A percentile compares a stretch with the other conserved stretches of the same genome.
Evolutionary conservation across 129 eudicot species (phyloP).

Genomic region (Oenanthe sinensis): DNA sequence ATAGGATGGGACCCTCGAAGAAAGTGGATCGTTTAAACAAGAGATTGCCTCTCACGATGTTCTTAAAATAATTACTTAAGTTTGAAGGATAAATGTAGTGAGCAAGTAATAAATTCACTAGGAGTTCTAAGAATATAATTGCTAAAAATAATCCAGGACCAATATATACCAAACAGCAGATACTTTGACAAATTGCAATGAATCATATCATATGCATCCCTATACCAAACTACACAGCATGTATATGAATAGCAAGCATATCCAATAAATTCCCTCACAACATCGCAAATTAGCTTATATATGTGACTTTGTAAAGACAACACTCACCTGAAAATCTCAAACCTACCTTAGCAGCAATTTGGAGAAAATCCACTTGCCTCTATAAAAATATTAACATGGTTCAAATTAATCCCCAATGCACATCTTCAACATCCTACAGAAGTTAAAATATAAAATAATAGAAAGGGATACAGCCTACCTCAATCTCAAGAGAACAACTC

Average conservation of each 20-base stretch:
- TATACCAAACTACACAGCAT: too few species aligned
- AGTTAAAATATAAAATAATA: slow-evolving; percentile 26
- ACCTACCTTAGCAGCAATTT: slow-evolving; percentile 94
- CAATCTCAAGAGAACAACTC: slow-evolving; percentile 57
- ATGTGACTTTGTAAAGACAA: slow-evolving; percentile 31
- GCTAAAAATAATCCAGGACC: too few species aligned
- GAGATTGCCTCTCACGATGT: neutral
- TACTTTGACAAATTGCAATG: too few species aligned
- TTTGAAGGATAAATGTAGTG: neutral
- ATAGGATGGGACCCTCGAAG: too few species aligned
- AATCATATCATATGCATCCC: too few species aligned
- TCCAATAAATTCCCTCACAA: neutral
- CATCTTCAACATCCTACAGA: slow-evolving; percentile 15
- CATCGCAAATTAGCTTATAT: neutral
- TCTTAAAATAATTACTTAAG: neutral
- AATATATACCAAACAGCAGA: too few species aligned
- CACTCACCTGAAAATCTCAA: slow-evolving; percentile 88
- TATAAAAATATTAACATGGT: slow-evolving; percentile 65
- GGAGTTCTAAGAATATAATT: too few species aligned
- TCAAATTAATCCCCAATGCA: slow-evolving; percentile 49
- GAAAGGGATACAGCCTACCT: slow-evolving; percentile 80
- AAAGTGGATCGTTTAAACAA: neutral
- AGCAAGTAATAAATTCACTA: neutral
- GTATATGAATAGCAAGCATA: neutral
- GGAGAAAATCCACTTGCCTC: slow-evolving; percentile 86